phyloP scores from a whole-genome alignment of 495 filamentous ascomycete species.

The Arthonia radiata region DNA sequence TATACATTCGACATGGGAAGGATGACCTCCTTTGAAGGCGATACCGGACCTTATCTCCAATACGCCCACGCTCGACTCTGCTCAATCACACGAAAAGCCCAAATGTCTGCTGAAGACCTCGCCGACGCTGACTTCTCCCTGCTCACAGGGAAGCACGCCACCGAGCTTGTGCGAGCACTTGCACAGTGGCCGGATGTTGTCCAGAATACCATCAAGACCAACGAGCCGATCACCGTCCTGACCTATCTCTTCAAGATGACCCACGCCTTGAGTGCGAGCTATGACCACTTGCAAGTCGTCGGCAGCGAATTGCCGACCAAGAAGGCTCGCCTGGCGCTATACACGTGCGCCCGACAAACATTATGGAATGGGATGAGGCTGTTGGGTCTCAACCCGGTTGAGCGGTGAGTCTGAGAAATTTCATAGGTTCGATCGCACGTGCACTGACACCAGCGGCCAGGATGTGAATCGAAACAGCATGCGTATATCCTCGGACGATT shows the following conservation, averaged over 20 bases:
- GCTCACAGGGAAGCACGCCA: conserved; percentile 28
- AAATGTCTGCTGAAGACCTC: conserved; percentile 19
- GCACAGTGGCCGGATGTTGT: conserved; percentile 39
- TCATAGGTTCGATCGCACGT: too few relatives aligned
- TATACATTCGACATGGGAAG: conserved; percentile 43
- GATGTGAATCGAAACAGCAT: too few relatives aligned
- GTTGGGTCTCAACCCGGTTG: conserved; percentile 18
- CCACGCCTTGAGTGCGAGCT: conserved; percentile 13
- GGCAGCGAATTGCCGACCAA: conserved; percentile 11
- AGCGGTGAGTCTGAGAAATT: conserved; percentile 15
- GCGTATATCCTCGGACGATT: too few relatives aligned
- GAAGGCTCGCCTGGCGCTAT: conserved; percentile 13
- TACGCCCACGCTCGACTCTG: conserved; percentile 44
- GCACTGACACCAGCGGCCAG: too few relatives aligned
- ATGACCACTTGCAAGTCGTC: conserved; percentile 15
- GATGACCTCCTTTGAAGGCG: conserved; percentile 46
- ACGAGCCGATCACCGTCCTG: conserved; percentile 33
- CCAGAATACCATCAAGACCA: conserved; percentile 32
- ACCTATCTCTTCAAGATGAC: conserved; percentile 20
- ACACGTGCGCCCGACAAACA: conserved; percentile 12
- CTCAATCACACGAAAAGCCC: conserved; percentile 32
- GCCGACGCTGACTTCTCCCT: conserved; percentile 27
- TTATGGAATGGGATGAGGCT: conserved; percentile 18
- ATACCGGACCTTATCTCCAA: conserved; percentile 47
- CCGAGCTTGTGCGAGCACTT: conserved; percentile 32